Evolutionary conservation across 2,329 filamentous ascomycete genomes (phyloP), one percentile per base, ranked within the genome.

Genomic region (Onygenales sp.): DNA sequence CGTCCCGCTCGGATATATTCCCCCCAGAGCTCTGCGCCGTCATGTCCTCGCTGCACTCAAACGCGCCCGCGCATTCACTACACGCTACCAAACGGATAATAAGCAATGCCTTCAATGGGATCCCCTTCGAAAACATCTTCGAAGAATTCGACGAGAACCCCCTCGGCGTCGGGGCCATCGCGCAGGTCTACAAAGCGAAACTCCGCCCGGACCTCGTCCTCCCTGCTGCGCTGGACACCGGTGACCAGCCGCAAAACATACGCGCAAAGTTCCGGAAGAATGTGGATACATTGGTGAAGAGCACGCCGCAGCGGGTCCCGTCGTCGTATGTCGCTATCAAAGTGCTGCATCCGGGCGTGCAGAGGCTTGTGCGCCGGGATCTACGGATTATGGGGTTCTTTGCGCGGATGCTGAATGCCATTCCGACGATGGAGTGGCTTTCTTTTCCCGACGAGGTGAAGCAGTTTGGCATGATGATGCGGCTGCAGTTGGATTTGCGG

Each of bases 381-480:
- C 74, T 98, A 53, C 83, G 84, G 38, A 98, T 98, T 63, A 98
- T 98, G 93, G 78, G 76, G 7, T 89, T 95, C 72, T 96, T 98
- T 64, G 93, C 93, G 13, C 78, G 82, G 0, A 64, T 87, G 5
- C 84, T 98, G 60, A 95, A 97, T 69, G 74, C 80, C 2, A 86
- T 98, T 35, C 93, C 93, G 0, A 95, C 91, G 0, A 93, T 98
- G 65, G 89, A 97, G 70, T 98, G 93, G 93, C 78, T 98, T 5
- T 96, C 92, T 0, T 82, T 98, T 7, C 93, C 93, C 0, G 92
- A 96, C 61, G 93, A 98, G 68, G 93, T 97, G 2, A 73, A 78
- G 11, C 90, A 97, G 64, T 98, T 98, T 65, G 92, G 91, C 27
- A 87, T 94, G 66, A 98, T 98, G 93, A 98, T 98, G 93, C 86